Evolutionary conservation across 768 basidiomycete species (phyloP).

Genomic region (Lactifluus rugatus): DNA sequence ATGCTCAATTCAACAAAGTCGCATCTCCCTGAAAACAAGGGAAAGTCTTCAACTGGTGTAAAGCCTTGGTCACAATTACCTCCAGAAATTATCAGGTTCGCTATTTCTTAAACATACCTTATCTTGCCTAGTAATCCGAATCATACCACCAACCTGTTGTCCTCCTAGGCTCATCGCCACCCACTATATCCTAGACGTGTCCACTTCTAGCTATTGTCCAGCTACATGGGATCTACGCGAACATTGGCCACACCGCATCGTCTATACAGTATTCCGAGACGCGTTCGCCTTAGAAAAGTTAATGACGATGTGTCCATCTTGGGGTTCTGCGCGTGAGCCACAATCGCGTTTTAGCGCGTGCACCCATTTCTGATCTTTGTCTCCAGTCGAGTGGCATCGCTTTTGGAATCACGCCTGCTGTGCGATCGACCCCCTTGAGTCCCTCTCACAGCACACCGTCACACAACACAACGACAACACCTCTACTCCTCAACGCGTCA

Average conservation of each 20-base stretch:
- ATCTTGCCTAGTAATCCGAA: too few relatives aligned
- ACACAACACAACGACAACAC: slow-evolving; percentile 28
- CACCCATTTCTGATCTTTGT: slow-evolving; percentile 13
- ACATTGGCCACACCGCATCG: slow-evolving; percentile 52
- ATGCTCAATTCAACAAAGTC: slow-evolving; percentile 22
- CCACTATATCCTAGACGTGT: slow-evolving; percentile 43
- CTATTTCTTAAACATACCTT: not conserved
- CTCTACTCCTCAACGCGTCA: slow-evolving; percentile 22
- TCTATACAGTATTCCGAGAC: slow-evolving; percentile 47
- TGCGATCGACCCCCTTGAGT: slow-evolving; percentile 53
- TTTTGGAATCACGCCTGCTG: slow-evolving; percentile 62
- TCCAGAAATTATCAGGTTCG: slow-evolving; percentile 48
- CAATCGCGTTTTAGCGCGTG: slow-evolving; percentile 18
- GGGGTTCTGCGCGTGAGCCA: slow-evolving; percentile 17
- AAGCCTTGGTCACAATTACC: slow-evolving; percentile 56
- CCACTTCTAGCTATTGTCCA: slow-evolving; percentile 38
- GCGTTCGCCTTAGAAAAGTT: slow-evolving; percentile 20
- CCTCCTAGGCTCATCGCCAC: slow-evolving; percentile 46
- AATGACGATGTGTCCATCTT: slow-evolving; percentile 17
- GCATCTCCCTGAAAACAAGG: slow-evolving; percentile 20
- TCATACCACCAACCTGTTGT: not conserved
- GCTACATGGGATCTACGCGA: slow-evolving; percentile 39
- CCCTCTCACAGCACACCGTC: slow-evolving; percentile 40
- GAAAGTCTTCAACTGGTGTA: slow-evolving; percentile 49
- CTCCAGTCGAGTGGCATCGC: slow-evolving; percentile 53